A percentile compares a stretch with the other conserved stretches of the same genome.
Conservation (phyloP, 2,329 filamentous ascomycete genomes). For the Hymenoscyphus salicellus region DNA sequence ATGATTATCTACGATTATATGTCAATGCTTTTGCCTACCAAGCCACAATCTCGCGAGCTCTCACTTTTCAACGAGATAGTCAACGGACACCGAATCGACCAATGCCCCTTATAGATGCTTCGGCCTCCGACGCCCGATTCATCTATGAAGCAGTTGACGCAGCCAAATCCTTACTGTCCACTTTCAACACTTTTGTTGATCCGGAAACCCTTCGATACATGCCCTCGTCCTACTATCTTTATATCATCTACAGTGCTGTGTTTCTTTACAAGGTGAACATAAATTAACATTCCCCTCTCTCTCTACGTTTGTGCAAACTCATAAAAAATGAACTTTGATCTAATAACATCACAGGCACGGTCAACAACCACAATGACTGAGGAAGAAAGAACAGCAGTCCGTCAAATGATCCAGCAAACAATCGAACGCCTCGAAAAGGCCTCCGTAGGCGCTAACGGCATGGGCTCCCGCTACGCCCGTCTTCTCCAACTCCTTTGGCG, state of each 20-base stretch:
- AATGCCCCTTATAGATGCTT: conserved; percentile 40
- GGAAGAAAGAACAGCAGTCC: conserved; percentile 44
- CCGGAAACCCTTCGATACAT: conserved; percentile 60
- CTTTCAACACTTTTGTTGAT: conserved; percentile 58
- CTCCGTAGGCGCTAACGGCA: conserved; percentile 55
- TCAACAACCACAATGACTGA: conserved; percentile 31
- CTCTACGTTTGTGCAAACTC: too few relatives aligned
- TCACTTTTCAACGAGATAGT: conserved; percentile 30
- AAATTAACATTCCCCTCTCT: neutral
- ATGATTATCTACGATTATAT: conserved; percentile 70
- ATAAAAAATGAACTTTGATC: neutral
- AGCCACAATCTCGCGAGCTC: conserved; percentile 57
- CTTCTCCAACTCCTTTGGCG: conserved; percentile 60
- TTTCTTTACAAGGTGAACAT: conserved; percentile 58
- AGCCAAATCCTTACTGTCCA: conserved; percentile 58
- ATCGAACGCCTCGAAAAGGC: conserved; percentile 58
- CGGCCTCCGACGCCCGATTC: conserved; percentile 62
- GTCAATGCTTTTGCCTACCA: conserved; percentile 76
- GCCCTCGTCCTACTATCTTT: conserved; percentile 62
- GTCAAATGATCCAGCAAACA: conserved; percentile 55
- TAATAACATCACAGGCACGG: conserved; percentile 35
- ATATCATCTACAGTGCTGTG: conserved; percentile 60
- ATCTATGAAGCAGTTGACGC: conserved; percentile 65
- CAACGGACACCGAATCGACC: conserved; percentile 41
- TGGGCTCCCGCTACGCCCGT: conserved; percentile 59